A percentile compares a stretch with the other conserved stretches of the same genome.
These are phyloP conservation scores for Xylaria multiplex DNA, from an alignment of 2,329 filamentous ascomycete species.

Conservation along the genomic window DNA sequence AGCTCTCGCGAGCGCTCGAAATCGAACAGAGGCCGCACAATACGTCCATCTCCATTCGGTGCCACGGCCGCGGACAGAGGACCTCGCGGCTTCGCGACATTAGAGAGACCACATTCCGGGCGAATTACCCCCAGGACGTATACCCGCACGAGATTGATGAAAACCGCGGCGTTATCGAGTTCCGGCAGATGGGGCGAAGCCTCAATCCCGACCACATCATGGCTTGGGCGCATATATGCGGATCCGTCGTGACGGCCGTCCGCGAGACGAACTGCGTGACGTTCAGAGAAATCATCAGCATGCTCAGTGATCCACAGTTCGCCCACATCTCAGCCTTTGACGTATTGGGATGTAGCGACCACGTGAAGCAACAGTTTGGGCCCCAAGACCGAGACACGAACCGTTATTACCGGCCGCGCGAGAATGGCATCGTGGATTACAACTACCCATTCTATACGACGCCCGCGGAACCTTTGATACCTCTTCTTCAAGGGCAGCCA, in stretches of 20 bases:
- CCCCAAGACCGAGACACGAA: not conserved
- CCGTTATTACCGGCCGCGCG: not conserved
- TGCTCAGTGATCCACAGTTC: not conserved
- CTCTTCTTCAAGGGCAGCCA: not conserved
- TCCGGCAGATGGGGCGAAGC: constrained; percentile 32
- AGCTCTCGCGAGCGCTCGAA: constrained; percentile 18
- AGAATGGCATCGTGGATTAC: not conserved
- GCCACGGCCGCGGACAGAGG: constrained; percentile 19
- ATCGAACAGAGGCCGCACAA: not conserved
- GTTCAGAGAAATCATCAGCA: not conserved
- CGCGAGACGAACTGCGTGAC: not conserved
- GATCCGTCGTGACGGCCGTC: constrained; percentile 3
- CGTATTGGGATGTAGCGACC: not conserved
- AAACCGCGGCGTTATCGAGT: constrained; percentile 39
- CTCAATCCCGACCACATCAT: constrained; percentile 27
- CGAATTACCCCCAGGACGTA: not conserved
- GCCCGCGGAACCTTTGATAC: no score
- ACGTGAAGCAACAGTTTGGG: not conserved
- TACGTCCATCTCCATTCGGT: constrained; percentile 23
- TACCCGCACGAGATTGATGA: constrained; percentile 28
- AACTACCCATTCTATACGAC: constrained; percentile 3
- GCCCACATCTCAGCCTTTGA: not conserved
- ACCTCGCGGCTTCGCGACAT: not conserved
- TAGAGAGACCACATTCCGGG: not conserved
- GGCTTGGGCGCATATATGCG: constrained; percentile 18